A percentile compares a stretch with the other conserved stretches of the same genome.
phyloP scores from a whole-genome alignment of 164 flowering plant genomes.

The Brasenia schreberi region DNA sequence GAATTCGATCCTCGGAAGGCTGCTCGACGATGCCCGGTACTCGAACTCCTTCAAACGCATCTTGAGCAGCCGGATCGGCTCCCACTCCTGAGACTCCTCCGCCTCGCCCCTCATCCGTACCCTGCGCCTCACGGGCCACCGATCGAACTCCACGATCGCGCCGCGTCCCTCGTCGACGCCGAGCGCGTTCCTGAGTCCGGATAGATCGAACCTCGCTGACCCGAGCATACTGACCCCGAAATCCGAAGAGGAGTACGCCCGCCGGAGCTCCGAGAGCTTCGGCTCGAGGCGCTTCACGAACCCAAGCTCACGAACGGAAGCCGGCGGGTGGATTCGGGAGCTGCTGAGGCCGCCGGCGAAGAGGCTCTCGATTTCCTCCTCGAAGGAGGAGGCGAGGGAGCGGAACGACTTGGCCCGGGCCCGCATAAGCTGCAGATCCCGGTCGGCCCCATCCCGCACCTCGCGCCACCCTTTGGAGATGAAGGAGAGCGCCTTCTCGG shows the following conservation, averaged over 20 bases:
- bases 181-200: constrained; percentile 51
- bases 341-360: constrained; percentile 17
- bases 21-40: constrained; percentile 28
- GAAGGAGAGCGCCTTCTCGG: constrained; percentile 35
- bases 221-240: constrained; percentile 51
- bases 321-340: constrained; percentile 6
- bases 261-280: constrained; percentile 49
- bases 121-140: constrained; percentile 10
- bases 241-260: constrained; percentile 65
- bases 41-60: constrained; percentile 66
- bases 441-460: constrained; percentile 57
- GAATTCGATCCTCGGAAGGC: constrained; percentile 57
- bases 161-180: constrained; percentile 39
- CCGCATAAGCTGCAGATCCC: constrained; percentile 49
- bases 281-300: constrained; percentile 59
- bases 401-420: constrained; percentile 52
- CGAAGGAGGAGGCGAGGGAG: constrained; percentile 54
- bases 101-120: constrained; percentile 20
- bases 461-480: constrained; percentile 58
- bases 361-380: constrained; percentile 61
- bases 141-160: constrained; percentile 19
- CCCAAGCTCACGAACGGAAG: constrained; percentile 36
- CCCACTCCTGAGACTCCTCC: constrained; percentile 36
- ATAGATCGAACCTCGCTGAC: constrained; percentile 42
- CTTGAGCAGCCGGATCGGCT: constrained; percentile 52